A percentile compares a stretch with the other conserved stretches of the same genome.
Evolutionary conservation across 306 rosid species (phyloP).

Genomic region (Psophocarpus tetragonolobus): DNA sequence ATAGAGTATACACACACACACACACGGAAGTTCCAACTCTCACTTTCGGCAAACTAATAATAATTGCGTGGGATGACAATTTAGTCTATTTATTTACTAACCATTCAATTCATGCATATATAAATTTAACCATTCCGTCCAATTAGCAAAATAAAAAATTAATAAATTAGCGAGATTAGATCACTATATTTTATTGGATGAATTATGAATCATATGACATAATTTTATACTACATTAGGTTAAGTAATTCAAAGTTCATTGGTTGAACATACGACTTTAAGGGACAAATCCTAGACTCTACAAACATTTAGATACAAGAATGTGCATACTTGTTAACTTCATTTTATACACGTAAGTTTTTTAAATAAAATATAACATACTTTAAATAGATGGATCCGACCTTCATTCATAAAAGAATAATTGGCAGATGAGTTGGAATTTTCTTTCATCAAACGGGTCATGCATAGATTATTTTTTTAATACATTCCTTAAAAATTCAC

Average conservation of each 20-base stretch:
- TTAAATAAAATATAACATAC: neutral
- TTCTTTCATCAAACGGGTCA: neutral
- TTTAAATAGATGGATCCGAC: neutral
- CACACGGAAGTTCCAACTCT: neutral
- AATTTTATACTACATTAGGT: neutral
- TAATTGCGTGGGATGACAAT: neutral
- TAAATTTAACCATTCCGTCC: neutral
- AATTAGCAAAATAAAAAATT: neutral
- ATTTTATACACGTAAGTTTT: neutral
- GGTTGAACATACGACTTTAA: neutral
- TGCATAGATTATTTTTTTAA: neutral
- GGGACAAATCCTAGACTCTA: neutral
- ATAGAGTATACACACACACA: neutral
- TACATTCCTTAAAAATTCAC: neutral
- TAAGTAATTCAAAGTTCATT: neutral
- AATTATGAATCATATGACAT: neutral
- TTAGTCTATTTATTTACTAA: neutral
- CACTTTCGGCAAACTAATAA: slow-evolving; percentile 24
- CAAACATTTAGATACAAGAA: neutral
- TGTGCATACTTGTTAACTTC: neutral
- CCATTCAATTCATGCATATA: neutral
- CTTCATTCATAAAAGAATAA: neutral
- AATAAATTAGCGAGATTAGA: neutral
- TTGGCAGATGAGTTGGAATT: neutral
- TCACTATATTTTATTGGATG: neutral